These are phyloP conservation scores for Colletotrichum trifolii DNA, from an alignment of 2,329 filamentous ascomycete genomes.

Conservation along the genomic window DNA sequence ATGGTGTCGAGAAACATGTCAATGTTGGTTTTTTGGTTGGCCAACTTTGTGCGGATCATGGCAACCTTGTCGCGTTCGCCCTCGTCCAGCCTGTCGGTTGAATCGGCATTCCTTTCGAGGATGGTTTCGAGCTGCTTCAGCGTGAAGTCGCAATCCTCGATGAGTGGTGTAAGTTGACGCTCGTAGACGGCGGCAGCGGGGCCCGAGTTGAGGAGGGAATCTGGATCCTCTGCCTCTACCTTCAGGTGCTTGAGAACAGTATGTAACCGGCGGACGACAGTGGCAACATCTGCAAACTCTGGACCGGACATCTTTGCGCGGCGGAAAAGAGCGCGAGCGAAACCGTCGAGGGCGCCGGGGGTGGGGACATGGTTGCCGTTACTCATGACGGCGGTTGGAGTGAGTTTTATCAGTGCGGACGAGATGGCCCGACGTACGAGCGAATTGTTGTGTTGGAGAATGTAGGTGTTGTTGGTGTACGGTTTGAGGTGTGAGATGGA, in stretches of 20 bases:
- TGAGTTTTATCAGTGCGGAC: constrained; percentile 28
- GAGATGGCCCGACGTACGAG: constrained; percentile 19
- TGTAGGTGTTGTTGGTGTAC: background rate
- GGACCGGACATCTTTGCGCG: constrained; percentile 61
- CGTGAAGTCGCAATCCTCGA: constrained; percentile 66
- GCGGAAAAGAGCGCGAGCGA: constrained; percentile 66
- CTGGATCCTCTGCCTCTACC: constrained; percentile 65
- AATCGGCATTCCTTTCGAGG: constrained; percentile 57
- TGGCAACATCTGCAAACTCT: constrained; percentile 61
- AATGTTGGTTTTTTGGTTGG: constrained; percentile 63
- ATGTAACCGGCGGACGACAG: constrained; percentile 64
- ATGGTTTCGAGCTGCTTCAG: constrained; percentile 66
- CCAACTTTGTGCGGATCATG: constrained; percentile 58
- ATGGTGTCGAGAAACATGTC: constrained; percentile 68
- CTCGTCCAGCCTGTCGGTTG: constrained; percentile 38
- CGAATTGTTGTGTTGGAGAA: background rate
- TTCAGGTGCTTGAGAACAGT: constrained; percentile 67
- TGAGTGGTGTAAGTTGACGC: constrained; percentile 61
- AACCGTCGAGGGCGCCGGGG: constrained; percentile 67
- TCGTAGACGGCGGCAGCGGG: constrained; percentile 55
- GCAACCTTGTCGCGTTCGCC: constrained; percentile 53
- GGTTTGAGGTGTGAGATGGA: background rate
- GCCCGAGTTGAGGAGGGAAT: constrained; percentile 63
- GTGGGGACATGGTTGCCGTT: constrained; percentile 49
- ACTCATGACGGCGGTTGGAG: constrained; percentile 43